Evolutionary conservation across 2,329 filamentous ascomycete genomes (phyloP).

Genomic region (Magnaporthiopsis incrustans): DNA sequence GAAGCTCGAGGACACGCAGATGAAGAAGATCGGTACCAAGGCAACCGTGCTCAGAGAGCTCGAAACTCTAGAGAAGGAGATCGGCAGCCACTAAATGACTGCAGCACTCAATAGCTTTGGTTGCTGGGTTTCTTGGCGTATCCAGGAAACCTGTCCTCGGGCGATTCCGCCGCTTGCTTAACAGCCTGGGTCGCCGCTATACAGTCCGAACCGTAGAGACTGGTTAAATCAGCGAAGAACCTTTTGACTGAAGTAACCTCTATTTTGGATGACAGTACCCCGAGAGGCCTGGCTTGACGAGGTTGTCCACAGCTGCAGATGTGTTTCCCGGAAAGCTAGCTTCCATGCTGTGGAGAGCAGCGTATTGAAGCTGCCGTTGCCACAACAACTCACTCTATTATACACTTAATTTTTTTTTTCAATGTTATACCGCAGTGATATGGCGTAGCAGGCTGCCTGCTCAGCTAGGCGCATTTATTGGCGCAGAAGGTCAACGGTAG

Average conservation of each 20-base stretch:
- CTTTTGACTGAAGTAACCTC: background rate
- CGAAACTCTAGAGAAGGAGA: constrained; percentile 43
- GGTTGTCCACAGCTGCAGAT: background rate
- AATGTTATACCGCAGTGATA: background rate
- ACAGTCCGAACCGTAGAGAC: background rate
- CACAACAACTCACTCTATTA: no score
- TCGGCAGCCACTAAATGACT: background rate
- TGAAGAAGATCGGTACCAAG: constrained; percentile 97
- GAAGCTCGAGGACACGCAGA: constrained; percentile 95
- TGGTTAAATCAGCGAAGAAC: background rate
- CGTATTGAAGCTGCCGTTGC: no score
- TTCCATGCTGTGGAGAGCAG: no score
- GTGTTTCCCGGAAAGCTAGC: background rate
- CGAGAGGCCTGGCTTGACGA: background rate
- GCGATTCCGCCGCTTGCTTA: background rate
- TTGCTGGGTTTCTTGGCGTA: background rate
- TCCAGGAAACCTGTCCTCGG: background rate
- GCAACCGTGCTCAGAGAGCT: constrained; percentile 76
- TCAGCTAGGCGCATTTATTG: no score
- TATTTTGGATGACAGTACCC: background rate
- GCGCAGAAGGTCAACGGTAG: no score
- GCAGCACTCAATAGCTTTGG: background rate
- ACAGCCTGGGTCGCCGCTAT: background rate
- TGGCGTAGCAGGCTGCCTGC: background rate
- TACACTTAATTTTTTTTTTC: background rate